Conservation (phyloP, 2,329 filamentous ascomycete genomes). For the Nakataea oryzae region DNA sequence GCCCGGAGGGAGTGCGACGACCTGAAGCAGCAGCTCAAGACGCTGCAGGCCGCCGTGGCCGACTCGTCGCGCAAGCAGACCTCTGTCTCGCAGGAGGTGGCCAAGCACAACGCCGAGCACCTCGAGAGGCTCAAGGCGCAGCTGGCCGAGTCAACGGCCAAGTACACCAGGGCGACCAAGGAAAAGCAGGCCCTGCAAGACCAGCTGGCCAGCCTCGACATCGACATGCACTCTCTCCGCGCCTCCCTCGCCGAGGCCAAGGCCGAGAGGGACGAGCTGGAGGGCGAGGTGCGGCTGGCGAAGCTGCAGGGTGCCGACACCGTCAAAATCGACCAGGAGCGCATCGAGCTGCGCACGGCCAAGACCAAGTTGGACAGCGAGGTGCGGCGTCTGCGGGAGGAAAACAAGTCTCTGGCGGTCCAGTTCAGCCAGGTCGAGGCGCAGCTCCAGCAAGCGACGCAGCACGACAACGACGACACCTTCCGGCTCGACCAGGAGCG, state of each 20-base stretch:
- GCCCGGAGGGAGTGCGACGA: constrained; percentile 33
- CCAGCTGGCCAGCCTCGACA: constrained; percentile 45
- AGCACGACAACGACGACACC: constrained; percentile 43
- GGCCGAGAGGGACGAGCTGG: constrained; percentile 57
- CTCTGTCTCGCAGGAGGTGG: constrained; percentile 20
- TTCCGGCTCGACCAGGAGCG: constrained; percentile 58
- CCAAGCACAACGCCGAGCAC: constrained; percentile 25
- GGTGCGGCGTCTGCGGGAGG: constrained; percentile 3
- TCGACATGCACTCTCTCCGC: constrained; percentile 49
- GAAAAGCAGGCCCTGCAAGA: constrained; percentile 57
- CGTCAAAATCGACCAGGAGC: constrained; percentile 56
- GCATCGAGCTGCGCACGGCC: constrained; percentile 53
- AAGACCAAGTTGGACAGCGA: constrained; percentile 2
- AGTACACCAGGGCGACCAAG: constrained; percentile 42
- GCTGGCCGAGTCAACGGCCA: constrained; percentile 45
- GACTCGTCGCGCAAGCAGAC: constrained; percentile 18
- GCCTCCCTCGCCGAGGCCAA: constrained; percentile 46
- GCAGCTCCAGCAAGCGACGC: constrained; percentile 42
- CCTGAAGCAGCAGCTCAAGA: constrained; percentile 31
- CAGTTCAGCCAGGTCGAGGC: constrained; percentile 44
- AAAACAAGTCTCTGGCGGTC: constrained; percentile 2
- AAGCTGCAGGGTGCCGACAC: constrained; percentile 47
- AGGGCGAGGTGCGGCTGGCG: constrained; percentile 46
- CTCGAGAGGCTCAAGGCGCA: constrained; percentile 44
- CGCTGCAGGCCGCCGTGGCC: constrained; percentile 14